Base-by-base conservation (phyloP, 352 stramenopile species). In the Thraustochytrium sp. region DNA sequence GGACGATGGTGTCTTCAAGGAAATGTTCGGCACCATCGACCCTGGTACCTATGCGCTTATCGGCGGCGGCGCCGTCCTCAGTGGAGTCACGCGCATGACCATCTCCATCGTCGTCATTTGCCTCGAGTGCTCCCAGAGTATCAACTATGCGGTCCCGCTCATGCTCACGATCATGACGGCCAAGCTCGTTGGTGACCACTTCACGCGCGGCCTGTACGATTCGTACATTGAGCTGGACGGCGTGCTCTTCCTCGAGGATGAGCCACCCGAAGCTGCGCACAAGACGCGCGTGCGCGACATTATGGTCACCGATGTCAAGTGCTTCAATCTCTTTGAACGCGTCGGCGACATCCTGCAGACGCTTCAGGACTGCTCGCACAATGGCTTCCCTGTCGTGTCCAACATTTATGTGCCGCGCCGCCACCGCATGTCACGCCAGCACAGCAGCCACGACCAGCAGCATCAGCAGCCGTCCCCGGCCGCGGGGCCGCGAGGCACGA, bases 31-130 rank as follows among this genome's bases (percentile, higher is more conserved):
- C 65, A 92, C 88, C n/a, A 92, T 94, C 87, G 92, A 95, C 86
- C 85, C 87, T 16, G 93, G 94, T 18, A 98, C 97, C 85, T 99
- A 99, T 84, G 94, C 95, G 21, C 89, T 99, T 18, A 98, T 99
- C 82, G 96, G 96, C 34, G 93, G 96, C 9, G 96, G 94, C 0
- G 95, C 91, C 54, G 96, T 99, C 76, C 91, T 99, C 29, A 95
- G 96, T 38, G 97, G 96, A 18, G 98, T 98, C 92, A 92, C 95
- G 21, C 90, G 97, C 18, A 99, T 99, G 96, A 98, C 96, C 3
- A 98, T 99, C 62, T 98, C 93, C 11, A 89, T 99, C 2, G 98
- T 95, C 0, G 97, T 99, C 46, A 99, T 99, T 78, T 93, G 99
- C 56, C 89, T 99, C 23, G 96, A 99, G 86, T 96, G 94, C 62